Percentiles rank a stretch among this genome's conserved stretches.
These are phyloP conservation scores for Neocallimastix lanati DNA, from an alignment of 192 early-diverging fungal genomes.

Conservation along the genomic window DNA sequence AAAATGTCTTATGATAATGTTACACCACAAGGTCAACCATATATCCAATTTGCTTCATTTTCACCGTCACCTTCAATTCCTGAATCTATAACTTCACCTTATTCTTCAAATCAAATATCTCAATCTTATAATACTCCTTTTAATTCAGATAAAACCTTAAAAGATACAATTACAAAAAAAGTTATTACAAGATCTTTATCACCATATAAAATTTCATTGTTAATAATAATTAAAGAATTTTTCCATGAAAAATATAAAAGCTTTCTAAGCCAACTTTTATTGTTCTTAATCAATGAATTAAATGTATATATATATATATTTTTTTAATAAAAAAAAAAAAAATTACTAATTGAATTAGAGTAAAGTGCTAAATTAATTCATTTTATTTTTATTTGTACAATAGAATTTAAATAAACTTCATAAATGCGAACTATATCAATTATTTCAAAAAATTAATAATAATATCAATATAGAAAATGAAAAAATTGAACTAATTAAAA, in stretches of 20 bases:
- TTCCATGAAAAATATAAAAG: not conserved
- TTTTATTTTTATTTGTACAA: no score
- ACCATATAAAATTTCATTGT: not conserved
- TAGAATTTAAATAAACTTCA: not conserved
- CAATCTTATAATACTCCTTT: not conserved
- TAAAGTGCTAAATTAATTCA: no score
- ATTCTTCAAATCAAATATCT: not conserved
- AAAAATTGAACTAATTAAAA: not conserved
- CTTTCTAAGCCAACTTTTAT: not conserved
- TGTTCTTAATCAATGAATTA: not conserved
- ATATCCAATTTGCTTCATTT: not conserved
- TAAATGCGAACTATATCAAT: not conserved
- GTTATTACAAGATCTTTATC: not conserved
- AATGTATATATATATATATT: no score
- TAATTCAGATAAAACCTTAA: not conserved
- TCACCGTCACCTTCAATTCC: not conserved
- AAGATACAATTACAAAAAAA: not conserved
- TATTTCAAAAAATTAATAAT: not conserved
- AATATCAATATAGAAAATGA: not conserved
- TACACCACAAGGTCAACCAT: not conserved
- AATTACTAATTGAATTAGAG: no score
- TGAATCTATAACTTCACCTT: not conserved
- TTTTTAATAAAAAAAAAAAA: no score
- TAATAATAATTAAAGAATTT: not conserved
- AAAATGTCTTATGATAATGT: not conserved